A percentile compares a stretch with the other conserved stretches of the same genome.
Evolutionary conservation across 1,284 basidiomycete species (phyloP).

Genomic region (Cystobasidium sp.): DNA sequence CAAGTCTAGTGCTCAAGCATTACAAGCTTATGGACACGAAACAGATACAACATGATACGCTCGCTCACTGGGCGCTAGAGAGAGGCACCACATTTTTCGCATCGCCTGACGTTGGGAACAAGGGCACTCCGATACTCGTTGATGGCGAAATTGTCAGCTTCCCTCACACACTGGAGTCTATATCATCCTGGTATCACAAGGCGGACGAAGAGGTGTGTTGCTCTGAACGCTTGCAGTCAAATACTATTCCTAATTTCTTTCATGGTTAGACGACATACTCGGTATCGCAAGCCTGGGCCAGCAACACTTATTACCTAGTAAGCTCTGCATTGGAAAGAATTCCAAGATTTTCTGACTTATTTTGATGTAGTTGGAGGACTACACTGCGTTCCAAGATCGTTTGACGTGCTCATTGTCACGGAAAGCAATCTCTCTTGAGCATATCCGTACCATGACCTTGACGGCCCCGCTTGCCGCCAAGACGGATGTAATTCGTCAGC

Average conservation of each 20-base stretch:
- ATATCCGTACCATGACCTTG: background rate
- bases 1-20: conserved; percentile 70
- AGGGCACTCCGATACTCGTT: background rate
- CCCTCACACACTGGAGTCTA: conserved; percentile 38
- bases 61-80: conserved; percentile 76
- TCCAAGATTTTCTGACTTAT: background rate
- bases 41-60: conserved; percentile 80
- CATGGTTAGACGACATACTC: background rate
- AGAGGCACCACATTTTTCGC: conserved; percentile 78
- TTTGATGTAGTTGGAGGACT: conserved; percentile 70
- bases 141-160: conserved; percentile 21
- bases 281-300: conserved; percentile 6
- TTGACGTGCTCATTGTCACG: conserved; percentile 78
- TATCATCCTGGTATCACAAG: conserved; percentile 58
- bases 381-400: conserved; percentile 74
- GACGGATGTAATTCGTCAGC: background rate
- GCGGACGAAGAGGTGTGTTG: conserved; percentile 17
- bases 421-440: conserved; percentile 51
- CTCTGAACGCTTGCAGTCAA: too few species aligned
- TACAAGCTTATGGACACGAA: conserved; percentile 75
- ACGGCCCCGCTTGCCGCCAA: background rate
- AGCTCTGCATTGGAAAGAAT: background rate
- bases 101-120: background rate
- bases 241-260: conserved; percentile 67
- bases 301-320: conserved; percentile 11